phyloP scores from a whole-genome alignment of 129 eudicot genomes.

The Centrapalus pauciflorus region DNA sequence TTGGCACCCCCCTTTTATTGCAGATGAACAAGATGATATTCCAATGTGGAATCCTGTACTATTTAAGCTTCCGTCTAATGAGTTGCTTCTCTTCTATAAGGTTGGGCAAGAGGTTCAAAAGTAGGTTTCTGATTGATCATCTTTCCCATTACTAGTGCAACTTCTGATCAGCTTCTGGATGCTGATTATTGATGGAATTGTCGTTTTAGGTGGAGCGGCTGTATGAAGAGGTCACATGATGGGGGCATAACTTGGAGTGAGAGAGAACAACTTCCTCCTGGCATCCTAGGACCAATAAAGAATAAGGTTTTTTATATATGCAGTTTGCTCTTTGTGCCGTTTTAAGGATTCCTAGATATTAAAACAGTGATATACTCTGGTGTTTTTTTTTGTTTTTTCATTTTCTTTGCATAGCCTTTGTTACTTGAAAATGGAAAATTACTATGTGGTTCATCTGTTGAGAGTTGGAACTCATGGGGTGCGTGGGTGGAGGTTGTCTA shows the following conservation, averaged over 20 bases:
- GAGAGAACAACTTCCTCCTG: conserved; percentile 96
- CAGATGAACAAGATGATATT: conserved; percentile 60
- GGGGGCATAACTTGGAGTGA: conserved; percentile 80
- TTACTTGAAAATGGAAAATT: conserved; percentile 73
- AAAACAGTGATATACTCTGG: background rate
- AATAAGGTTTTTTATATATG: conserved; percentile 57
- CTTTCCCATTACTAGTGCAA: background rate
- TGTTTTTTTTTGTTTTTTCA: background rate
- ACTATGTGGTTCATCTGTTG: conserved; percentile 97
- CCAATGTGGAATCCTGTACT: conserved; percentile 98
- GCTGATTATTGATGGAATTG: background rate
- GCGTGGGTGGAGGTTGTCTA: conserved; percentile 85
- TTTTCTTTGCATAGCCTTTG: conserved; percentile 54
- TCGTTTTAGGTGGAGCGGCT: conserved; percentile 87
- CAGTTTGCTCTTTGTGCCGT: background rate
- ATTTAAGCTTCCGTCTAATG: conserved; percentile 74
- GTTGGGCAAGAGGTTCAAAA: conserved; percentile 84
- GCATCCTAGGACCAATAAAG: conserved; percentile 87
- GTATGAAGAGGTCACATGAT: conserved; percentile 82
- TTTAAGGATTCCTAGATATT: background rate
- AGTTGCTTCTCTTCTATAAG: conserved; percentile 81
- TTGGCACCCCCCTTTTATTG: conserved; percentile 72
- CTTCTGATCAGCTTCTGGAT: background rate
- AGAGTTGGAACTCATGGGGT: conserved; percentile 99
- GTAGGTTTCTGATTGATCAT: conserved; percentile 24